Evolutionary conservation across 208 protist species (phyloP).

Genomic region (Acanthamoeba triangularis): DNA sequence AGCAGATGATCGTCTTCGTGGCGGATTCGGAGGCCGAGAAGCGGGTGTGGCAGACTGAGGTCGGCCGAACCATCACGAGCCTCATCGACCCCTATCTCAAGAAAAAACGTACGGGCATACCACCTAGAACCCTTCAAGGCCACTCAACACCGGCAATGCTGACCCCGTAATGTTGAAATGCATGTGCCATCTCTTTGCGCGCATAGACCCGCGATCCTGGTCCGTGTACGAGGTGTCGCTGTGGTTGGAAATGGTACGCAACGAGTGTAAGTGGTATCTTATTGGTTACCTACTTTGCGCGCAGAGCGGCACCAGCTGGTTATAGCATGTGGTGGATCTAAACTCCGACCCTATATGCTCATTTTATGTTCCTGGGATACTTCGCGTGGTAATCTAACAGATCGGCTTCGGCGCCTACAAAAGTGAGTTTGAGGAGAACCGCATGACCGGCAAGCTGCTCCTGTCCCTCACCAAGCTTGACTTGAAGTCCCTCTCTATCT

Average conservation of each 20-base stretch:
- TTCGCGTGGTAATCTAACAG: background rate
- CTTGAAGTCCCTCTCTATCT: conserved; percentile 33
- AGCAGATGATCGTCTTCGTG: conserved; percentile 20
- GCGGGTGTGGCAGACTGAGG: background rate
- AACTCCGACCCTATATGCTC: background rate
- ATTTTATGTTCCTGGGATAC: background rate
- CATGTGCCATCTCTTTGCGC: background rate
- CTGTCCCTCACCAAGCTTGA: conserved; percentile 71
- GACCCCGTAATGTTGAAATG: background rate
- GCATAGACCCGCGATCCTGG: conserved; percentile 27
- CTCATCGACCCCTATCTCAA: conserved; percentile 60
- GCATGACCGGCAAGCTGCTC: conserved; percentile 62
- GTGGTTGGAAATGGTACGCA: conserved; percentile 68
- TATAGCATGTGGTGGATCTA: background rate
- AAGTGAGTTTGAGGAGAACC: background rate
- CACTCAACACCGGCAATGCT: background rate
- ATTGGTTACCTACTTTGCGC: background rate
- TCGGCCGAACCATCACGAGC: conserved; percentile 16
- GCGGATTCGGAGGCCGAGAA: conserved; percentile 51
- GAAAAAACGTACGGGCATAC: conserved; percentile 51
- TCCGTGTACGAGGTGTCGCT: conserved; percentile 44
- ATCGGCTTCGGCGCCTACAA: conserved; percentile 71
- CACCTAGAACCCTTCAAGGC: background rate
- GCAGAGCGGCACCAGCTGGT: too few species aligned
- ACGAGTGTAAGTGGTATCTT: too few species aligned